Evolutionary conservation across 371 early-diverging fungal species (phyloP).

Genomic region (Batkoa obscura): DNA sequence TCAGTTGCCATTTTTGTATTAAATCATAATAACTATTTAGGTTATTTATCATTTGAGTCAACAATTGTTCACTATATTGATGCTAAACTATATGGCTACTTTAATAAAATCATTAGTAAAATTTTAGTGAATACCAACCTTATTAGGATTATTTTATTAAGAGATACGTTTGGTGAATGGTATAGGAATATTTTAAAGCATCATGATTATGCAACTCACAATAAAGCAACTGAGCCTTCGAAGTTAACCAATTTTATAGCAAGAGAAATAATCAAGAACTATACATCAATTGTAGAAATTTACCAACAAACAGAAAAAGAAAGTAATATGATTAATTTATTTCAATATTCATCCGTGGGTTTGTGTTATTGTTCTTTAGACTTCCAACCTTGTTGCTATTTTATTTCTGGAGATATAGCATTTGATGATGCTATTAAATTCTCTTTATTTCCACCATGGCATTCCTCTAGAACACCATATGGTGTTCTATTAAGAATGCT

Average conservation of each 20-base stretch:
- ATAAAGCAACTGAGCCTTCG: constrained; percentile 1
- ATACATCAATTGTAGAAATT: not conserved
- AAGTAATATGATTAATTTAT: not conserved
- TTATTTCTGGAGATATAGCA: not conserved
- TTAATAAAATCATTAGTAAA: not conserved
- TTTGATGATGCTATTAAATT: not conserved
- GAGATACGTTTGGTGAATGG: constrained; percentile 4
- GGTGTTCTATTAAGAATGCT: not conserved
- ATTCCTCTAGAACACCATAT: not conserved
- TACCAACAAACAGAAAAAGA: not conserved
- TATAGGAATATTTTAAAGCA: not conserved
- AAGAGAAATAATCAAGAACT: not conserved
- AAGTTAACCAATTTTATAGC: not conserved
- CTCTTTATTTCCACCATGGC: not conserved
- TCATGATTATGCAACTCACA: not conserved
- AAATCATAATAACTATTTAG: not conserved
- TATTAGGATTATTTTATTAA: not conserved
- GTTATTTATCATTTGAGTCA: not conserved
- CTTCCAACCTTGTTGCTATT: not conserved
- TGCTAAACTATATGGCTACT: not conserved
- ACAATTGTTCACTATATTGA: not conserved
- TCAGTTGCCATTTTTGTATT: not conserved
- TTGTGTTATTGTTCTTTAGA: not conserved
- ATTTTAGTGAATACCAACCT: not conserved
- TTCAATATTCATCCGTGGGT: not conserved